Evolutionary conservation across 495 filamentous ascomycete species (phyloP).

Genomic region (Cercophora newfieldiana): DNA sequence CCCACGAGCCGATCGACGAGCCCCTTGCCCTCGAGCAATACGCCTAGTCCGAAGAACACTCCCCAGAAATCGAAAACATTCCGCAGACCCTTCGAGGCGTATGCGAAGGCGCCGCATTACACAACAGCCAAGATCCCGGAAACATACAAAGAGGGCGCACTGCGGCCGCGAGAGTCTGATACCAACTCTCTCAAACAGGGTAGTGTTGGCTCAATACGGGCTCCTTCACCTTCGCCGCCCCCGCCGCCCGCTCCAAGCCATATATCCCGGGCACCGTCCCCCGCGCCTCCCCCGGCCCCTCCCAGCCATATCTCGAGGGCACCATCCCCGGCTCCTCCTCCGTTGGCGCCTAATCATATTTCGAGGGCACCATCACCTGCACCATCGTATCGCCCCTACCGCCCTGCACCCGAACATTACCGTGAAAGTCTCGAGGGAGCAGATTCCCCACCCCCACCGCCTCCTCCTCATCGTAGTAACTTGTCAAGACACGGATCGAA

Average conservation of each 20-base stretch:
- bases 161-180: slow-evolving; percentile 39
- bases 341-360: slow-evolving; percentile 17
- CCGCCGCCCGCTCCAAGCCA: slow-evolving; percentile 4
- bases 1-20: slow-evolving; percentile 77
- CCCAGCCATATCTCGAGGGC: slow-evolving; percentile 36
- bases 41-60: slow-evolving; percentile 53
- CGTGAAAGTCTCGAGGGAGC: slow-evolving; percentile 18
- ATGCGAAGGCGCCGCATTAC: slow-evolving; percentile 58
- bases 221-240: slow-evolving; percentile 4
- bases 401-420: slow-evolving; percentile 31
- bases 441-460: slow-evolving; percentile 53
- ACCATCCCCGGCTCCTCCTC: slow-evolving; percentile 55
- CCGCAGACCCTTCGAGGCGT: slow-evolving; percentile 70
- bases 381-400: slow-evolving; percentile 47
- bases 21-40: slow-evolving; percentile 59
- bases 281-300: slow-evolving; percentile 22
- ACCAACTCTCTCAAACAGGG: slow-evolving; percentile 20
- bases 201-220: slow-evolving; percentile 1
- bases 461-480: slow-evolving; percentile 53
- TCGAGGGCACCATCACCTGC: slow-evolving; percentile 28
- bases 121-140: slow-evolving; percentile 54
- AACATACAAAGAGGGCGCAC: slow-evolving; percentile 40
- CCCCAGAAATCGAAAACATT: slow-evolving; percentile 63
- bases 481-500: slow-evolving; percentile 28
- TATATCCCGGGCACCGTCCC: slow-evolving; percentile 26